Evolutionary conservation across 2,329 filamentous ascomycete species (phyloP), one percentile per base, ranked within the genome.

Genomic region (Ophiostoma tasmaniense): DNA sequence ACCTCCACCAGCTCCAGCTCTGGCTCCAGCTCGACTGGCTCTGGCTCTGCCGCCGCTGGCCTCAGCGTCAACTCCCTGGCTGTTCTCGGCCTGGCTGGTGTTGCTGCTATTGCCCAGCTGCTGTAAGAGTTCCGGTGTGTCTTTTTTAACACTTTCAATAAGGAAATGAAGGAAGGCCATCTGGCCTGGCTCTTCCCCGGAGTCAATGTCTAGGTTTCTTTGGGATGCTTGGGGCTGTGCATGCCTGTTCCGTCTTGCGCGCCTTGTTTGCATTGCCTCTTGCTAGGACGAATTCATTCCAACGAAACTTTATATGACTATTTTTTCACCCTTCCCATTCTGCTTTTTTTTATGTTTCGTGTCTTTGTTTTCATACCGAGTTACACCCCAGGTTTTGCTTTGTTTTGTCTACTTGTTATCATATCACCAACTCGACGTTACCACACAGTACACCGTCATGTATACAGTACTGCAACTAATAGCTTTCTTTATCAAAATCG

Each of bases 61-160:
- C 71, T 83, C 52, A 76, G 77, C 69, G 77, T 82, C 73, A 85
- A 84, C 80, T 78, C 79, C 70, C 76, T 79, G 25, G 77, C 82
- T 52, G 74, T 82, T 28, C 76, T 87, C 62, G 81, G 79, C 69
- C 77, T 85, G 67, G 82, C 79, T 20, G 71, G 65, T 70, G 69
- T 72, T 68, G 71, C 70, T 73, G 82, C 77, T 66, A 68, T 85
- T 70, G 80, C 81, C 68, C 82, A 84, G 74, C 78, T 86, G 74
- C 76, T 87, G 77, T 87, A 85, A 83, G 59, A 59, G 59, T 22
- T 25, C 30, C 30, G 37, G 11, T 14, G 69, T 71, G 68, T 68
- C 42, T 67, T 71, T 64, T 62, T 39, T 33, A 64, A 64, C 61
- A 64, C 69, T 71, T 68, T 71, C 67, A 52, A 69, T 59, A 25